A percentile compares a stretch with the other conserved stretches of the same genome.
Conservation (phyloP, 140 eudicot genomes). For the Erigeron philadelphicus region DNA sequence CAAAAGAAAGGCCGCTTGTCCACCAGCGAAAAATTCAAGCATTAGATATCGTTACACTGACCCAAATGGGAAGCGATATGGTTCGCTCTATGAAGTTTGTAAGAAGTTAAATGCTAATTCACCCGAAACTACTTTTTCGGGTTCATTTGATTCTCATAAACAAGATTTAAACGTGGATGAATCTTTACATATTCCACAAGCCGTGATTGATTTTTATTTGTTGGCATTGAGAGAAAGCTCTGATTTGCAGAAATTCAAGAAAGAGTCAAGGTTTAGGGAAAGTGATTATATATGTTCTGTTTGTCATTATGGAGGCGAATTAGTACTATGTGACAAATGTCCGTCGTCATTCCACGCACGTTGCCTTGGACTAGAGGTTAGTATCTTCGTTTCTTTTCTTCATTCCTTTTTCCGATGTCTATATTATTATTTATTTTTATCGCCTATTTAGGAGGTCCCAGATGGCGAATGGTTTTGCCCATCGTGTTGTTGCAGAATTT, state of each 20-base stretch:
- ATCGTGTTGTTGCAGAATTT: constrained; percentile 63
- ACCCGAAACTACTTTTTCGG: neutral
- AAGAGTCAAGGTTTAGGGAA: constrained; percentile 19
- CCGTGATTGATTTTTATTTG: constrained; percentile 32
- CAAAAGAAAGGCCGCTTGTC: neutral
- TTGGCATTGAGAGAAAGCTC: neutral
- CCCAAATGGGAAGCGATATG: constrained; percentile 34
- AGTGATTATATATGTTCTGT: constrained; percentile 61
- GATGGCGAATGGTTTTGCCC: constrained; percentile 81
- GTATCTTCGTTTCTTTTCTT: neutral
- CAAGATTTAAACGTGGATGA: constrained; percentile 18
- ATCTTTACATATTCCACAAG: constrained; percentile 39
- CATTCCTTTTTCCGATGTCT: neutral
- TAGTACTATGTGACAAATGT: constrained; percentile 60
- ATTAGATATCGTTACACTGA: constrained; percentile 33
- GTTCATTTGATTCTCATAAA: neutral
- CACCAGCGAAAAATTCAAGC: neutral
- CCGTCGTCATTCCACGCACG: constrained; percentile 65
- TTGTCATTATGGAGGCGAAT: constrained; percentile 60
- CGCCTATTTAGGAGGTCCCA: constrained; percentile 48
- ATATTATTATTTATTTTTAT: neutral
- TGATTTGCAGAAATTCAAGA: constrained; percentile 11
- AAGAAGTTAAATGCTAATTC: constrained; percentile 4
- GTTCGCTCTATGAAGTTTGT: constrained; percentile 36
- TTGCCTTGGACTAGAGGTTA: constrained; percentile 46